Conservation (phyloP, 495 filamentous ascomycete species). For the Alectoria sarmentosa region DNA sequence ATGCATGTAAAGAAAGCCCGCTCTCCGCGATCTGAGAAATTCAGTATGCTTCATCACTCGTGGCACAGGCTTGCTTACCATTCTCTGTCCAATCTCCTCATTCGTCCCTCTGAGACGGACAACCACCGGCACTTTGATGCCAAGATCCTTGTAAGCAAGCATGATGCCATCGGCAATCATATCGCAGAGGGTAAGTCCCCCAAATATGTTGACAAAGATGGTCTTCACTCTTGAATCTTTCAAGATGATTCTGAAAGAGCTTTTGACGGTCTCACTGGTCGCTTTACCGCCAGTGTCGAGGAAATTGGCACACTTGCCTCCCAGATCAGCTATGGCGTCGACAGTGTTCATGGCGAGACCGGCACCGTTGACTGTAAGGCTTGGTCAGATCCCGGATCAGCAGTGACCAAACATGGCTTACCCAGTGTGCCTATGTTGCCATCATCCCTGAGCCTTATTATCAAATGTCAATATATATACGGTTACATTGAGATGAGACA, state of each 20-base stretch:
- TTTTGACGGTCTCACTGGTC: slow-evolving; percentile 74
- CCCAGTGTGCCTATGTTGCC: slow-evolving; percentile 62
- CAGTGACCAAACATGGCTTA: slow-evolving; percentile 20
- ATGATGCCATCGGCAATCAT: slow-evolving; percentile 87
- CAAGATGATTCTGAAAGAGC: slow-evolving; percentile 65
- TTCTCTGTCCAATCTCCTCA: slow-evolving; percentile 65
- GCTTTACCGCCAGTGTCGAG: slow-evolving; percentile 89
- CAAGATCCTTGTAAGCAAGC: slow-evolving; percentile 65
- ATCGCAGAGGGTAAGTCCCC: slow-evolving; percentile 73
- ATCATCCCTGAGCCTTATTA: slow-evolving; percentile 39
- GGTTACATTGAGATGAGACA: neutral
- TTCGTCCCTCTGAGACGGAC: slow-evolving; percentile 81
- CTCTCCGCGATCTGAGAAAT: slow-evolving; percentile 56
- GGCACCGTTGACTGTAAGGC: slow-evolving; percentile 66
- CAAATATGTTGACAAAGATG: slow-evolving; percentile 89
- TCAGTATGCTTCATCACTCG: neutral
- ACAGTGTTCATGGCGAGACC: slow-evolving; percentile 91
- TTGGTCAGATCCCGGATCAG: slow-evolving; percentile 4
- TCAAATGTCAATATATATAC: too few relatives aligned
- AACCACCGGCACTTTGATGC: slow-evolving; percentile 66
- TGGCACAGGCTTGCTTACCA: slow-evolving; percentile 40
- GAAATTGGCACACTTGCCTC: slow-evolving; percentile 69
- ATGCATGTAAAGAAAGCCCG: slow-evolving; percentile 64
- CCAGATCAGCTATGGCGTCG: slow-evolving; percentile 62
- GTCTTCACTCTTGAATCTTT: slow-evolving; percentile 62